phyloP scores from a whole-genome alignment of 306 rosid genomes.

The Pueraria montana region DNA sequence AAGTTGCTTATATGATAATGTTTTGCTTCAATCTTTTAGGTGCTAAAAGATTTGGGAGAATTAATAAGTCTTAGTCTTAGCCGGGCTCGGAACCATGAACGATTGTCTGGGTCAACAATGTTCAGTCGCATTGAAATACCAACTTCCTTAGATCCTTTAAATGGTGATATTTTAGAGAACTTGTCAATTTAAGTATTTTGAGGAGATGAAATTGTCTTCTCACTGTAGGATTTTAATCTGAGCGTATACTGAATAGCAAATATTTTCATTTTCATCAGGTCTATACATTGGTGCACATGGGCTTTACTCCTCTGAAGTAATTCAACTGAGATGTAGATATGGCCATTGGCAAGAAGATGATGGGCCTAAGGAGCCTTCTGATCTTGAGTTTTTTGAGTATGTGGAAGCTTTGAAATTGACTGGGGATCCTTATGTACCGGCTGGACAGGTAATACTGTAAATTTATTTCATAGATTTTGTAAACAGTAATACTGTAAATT shows the following conservation, averaged over 20 bases:
- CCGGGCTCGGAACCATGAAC: background rate
- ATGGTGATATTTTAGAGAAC: constrained; percentile 12
- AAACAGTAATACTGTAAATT: constrained; percentile 5
- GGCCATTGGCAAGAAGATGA: constrained; percentile 31
- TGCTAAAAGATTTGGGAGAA: constrained; percentile 19
- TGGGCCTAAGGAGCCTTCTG: background rate
- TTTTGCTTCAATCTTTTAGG: constrained; percentile 14
- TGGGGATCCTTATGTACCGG: constrained; percentile 24
- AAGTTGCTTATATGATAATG: background rate
- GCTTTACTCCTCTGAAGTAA: background rate
- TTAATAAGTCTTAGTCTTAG: background rate
- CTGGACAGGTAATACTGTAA: constrained; percentile 24
- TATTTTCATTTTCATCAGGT: constrained; percentile 23
- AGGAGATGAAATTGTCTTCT: constrained; percentile 15
- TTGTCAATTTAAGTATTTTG: background rate
- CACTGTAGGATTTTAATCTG: background rate
- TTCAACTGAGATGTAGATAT: constrained; percentile 16
- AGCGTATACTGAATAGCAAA: background rate
- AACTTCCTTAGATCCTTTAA: constrained; percentile 16
- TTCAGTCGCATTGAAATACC: constrained; percentile 34
- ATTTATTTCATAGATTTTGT: background rate
- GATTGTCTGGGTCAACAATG: constrained; percentile 7
- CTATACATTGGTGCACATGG: constrained; percentile 19
- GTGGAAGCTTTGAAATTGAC: constrained; percentile 33
- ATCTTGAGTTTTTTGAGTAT: constrained; percentile 21